phyloP scores from a whole-genome alignment of 2,329 filamentous ascomycete genomes.

The Penicillium occitanis region DNA sequence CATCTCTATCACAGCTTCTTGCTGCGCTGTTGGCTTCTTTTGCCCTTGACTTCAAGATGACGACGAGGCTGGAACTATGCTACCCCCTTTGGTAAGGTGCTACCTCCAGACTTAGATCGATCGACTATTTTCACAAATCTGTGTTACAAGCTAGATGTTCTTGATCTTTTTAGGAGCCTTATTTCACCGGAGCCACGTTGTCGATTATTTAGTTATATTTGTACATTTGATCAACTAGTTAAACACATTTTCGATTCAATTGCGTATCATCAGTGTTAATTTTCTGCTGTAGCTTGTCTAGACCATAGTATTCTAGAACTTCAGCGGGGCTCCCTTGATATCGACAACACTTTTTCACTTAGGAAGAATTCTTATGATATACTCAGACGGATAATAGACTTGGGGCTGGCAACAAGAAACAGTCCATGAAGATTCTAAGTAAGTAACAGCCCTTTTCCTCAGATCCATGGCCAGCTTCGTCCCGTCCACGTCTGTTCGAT shows the following conservation, averaged over 20 bases:
- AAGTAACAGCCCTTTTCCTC: neutral
- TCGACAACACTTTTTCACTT: neutral
- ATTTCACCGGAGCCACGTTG: conserved; percentile 9
- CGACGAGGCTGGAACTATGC: conserved; percentile 18
- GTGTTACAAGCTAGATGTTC: conserved; percentile 4
- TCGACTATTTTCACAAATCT: conserved; percentile 4
- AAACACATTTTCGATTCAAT: neutral
- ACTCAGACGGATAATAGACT: neutral
- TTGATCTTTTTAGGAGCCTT: conserved; percentile 19
- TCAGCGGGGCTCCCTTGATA: neutral
- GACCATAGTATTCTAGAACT: neutral
- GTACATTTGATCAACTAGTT: conserved; percentile 18
- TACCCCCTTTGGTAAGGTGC: conserved; percentile 23
- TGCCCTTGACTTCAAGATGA: neutral
- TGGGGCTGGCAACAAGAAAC: neutral
- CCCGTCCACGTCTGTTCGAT: neutral
- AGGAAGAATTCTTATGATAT: neutral
- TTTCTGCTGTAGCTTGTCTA: no score
- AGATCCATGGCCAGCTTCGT: neutral
- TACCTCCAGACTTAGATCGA: conserved; percentile 16
- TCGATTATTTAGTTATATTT: conserved; percentile 9
- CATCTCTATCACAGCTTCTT: conserved; percentile 1
- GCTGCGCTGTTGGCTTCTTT: conserved; percentile 12
- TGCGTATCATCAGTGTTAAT: neutral
- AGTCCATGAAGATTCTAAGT: neutral